Evolutionary conservation across 306 rosid genomes (phyloP).

Genomic region (Vigna hirtella): DNA sequence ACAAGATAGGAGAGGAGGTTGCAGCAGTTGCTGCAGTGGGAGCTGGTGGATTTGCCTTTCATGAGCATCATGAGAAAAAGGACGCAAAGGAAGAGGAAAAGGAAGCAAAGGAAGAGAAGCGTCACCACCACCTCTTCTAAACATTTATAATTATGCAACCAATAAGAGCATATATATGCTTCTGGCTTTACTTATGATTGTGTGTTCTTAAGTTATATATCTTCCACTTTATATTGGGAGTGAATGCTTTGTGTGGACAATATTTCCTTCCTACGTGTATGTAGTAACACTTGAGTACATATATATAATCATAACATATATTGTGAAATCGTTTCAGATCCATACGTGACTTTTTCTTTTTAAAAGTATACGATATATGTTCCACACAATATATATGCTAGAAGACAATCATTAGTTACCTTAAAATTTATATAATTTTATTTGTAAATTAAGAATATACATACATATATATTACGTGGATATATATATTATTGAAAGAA

Average conservation of each 20-base stretch:
- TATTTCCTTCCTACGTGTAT: not conserved
- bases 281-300: no score
- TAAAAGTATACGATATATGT: no score
- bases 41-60: slow-evolving; percentile 76
- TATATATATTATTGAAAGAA: not conserved
- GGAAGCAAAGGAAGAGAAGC: slow-evolving; percentile 71
- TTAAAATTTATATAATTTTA: no score
- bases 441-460: not conserved
- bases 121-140: slow-evolving; percentile 67
- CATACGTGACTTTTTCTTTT: not conserved
- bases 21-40: slow-evolving; percentile 70
- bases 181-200: not conserved
- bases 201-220: not conserved
- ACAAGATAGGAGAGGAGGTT: slow-evolving; percentile 80
- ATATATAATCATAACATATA: not conserved
- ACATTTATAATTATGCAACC: not conserved
- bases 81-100: slow-evolving; percentile 64
- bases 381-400: no score
- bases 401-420: no score
- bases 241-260: not conserved
- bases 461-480: not conserved
- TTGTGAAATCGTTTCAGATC: slow-evolving; percentile 7
- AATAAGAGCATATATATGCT: not conserved
- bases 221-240: not conserved
- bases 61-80: slow-evolving; percentile 77